Percentiles rank a stretch among this genome's conserved stretches.
phyloP scores from a whole-genome alignment of 805 yeast genomes.

The Yarrowia hollandica region DNA sequence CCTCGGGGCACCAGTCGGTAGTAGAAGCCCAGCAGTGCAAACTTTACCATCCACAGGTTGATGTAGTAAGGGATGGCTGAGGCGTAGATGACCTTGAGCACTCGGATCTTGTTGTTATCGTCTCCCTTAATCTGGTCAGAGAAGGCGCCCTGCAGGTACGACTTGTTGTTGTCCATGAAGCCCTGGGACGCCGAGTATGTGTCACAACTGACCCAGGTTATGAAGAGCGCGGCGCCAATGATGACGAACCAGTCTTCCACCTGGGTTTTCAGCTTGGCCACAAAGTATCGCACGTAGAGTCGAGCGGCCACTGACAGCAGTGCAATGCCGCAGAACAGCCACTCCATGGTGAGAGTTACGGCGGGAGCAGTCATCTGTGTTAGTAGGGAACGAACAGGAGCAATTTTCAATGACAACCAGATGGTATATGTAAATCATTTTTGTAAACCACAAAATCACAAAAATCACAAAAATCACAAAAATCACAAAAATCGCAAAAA shows the following conservation, averaged over 20 bases:
- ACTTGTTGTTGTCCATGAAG: constrained; percentile 35
- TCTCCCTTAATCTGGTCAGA: constrained; percentile 31
- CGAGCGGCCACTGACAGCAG: constrained; percentile 32
- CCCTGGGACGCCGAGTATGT: constrained; percentile 34
- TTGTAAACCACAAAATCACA: no score
- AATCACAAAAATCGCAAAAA: no score
- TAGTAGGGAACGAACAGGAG: no score
- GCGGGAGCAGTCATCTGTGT: constrained; percentile 23
- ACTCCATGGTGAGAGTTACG: constrained; percentile 33
- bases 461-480: no score
- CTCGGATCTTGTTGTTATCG: constrained; percentile 22
- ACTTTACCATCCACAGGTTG: constrained; percentile 36
- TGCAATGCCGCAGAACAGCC: constrained; percentile 34
- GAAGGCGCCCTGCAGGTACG: constrained; percentile 32
- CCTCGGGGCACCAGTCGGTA: constrained; percentile 36
- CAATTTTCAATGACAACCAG: no score
- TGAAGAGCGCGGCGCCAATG: constrained; percentile 34
- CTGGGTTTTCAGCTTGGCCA: constrained; percentile 35
- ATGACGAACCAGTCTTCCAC: constrained; percentile 35
- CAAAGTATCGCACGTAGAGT: constrained; percentile 32
- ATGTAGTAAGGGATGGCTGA: constrained; percentile 37
- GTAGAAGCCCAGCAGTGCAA: constrained; percentile 36
- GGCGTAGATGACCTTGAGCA: constrained; percentile 36
- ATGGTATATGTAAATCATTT: no score
- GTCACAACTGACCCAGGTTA: constrained; percentile 36